These are phyloP conservation scores for Colletotrichum agaves DNA, from an alignment of 2,329 filamentous ascomycete genomes.

Conservation along the genomic window DNA sequence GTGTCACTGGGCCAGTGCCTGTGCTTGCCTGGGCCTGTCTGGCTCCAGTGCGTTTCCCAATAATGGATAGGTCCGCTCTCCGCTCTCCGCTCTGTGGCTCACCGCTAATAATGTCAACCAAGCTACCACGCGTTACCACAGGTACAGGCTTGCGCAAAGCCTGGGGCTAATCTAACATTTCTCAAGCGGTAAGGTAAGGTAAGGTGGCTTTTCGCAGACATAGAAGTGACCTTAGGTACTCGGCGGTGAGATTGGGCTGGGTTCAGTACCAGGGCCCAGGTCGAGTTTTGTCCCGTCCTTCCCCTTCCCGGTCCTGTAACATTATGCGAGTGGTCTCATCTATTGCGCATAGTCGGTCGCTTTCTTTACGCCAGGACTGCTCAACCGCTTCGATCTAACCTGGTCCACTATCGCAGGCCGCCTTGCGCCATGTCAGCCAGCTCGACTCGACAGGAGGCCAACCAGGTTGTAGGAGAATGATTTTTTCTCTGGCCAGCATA, in stretches of 20 bases:
- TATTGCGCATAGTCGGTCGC: background rate
- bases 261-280: constrained; percentile 27
- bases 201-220: no score
- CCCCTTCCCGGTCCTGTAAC: constrained; percentile 35
- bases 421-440: background rate
- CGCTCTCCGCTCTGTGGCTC: constrained; percentile 32
- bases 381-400: background rate
- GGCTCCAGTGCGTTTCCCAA: constrained; percentile 26
- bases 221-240: background rate
- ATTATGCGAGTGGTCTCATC: constrained; percentile 33
- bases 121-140: background rate
- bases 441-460: background rate
- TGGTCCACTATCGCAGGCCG: background rate
- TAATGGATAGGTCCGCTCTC: constrained; percentile 34
- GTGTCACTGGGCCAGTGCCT: constrained; percentile 36
- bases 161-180: background rate
- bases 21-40: constrained; percentile 27
- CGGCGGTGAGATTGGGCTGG: constrained; percentile 35
- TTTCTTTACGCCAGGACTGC: constrained; percentile 17
- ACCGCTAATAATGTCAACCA: constrained; percentile 24
- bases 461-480: background rate
- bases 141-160: constrained; percentile 2
- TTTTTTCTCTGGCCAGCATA: background rate
- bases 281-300: constrained; percentile 24
- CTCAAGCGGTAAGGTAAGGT: background rate